Percentiles rank a stretch among this genome's conserved stretches.
Conservation (phyloP, 768 basidiomycete species). For the Clavulina sp. region DNA sequence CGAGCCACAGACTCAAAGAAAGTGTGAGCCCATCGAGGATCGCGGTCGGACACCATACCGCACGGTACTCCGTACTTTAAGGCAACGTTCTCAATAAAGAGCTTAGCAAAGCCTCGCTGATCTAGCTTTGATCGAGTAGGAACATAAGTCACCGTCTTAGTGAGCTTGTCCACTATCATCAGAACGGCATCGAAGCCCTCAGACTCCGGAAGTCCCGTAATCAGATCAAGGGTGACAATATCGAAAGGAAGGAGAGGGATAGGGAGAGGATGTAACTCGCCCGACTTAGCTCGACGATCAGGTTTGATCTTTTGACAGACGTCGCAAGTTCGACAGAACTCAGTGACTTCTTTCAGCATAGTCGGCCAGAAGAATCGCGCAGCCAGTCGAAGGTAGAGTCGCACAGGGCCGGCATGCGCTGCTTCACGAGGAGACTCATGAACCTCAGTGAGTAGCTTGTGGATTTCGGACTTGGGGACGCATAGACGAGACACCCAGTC, state of each 20-base stretch:
- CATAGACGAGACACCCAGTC: constrained; percentile 17
- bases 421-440: constrained; percentile 15
- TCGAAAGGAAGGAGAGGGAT: constrained; percentile 6
- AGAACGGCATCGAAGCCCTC: constrained; percentile 6
- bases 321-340: constrained; percentile 8
- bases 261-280: constrained; percentile 5
- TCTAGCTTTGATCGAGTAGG: constrained; percentile 4
- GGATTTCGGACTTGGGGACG: constrained; percentile 14
- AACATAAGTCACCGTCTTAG: constrained; percentile 9
- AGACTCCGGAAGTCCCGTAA: constrained; percentile 13
- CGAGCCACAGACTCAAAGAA: constrained; percentile 18
- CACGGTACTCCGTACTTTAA: constrained; percentile 4
- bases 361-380: constrained; percentile 19
- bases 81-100: constrained; percentile 11
- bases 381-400: constrained; percentile 15
- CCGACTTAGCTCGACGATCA: background rate
- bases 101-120: no score
- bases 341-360: constrained; percentile 18
- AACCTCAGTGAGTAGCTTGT: constrained; percentile 14
- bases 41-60: constrained; percentile 6
- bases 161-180: constrained; percentile 11
- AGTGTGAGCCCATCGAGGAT: background rate
- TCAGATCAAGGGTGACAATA: constrained; percentile 9
- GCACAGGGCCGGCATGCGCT: constrained; percentile 19
- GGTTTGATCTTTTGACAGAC: constrained; percentile 9